phyloP scores from a whole-genome alignment of 2,329 filamentous ascomycete species.

The Lecanicillium sp. region DNA sequence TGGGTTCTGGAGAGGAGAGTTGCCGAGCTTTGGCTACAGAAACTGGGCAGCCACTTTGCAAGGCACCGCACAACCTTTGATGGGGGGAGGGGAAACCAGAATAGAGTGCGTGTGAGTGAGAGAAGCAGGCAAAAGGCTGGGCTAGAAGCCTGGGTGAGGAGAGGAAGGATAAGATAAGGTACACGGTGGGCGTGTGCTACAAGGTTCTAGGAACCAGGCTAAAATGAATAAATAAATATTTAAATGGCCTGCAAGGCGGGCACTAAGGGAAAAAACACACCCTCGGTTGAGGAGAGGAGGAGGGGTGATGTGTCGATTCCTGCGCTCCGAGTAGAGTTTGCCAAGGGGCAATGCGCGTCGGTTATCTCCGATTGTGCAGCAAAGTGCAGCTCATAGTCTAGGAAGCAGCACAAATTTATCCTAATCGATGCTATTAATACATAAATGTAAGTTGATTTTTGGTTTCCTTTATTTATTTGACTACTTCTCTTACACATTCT shows the following conservation, averaged over 20 bases:
- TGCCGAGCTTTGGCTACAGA: not conserved
- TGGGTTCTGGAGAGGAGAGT: not conserved
- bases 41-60: not conserved
- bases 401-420: not conserved
- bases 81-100: not conserved
- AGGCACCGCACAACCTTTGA: not conserved
- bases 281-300: conserved; percentile 3
- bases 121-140: not conserved
- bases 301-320: not conserved
- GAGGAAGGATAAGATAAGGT: not conserved
- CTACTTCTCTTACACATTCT: not conserved
- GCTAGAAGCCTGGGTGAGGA: not conserved
- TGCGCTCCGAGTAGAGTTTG: conserved; percentile 10
- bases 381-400: not conserved
- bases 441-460: not conserved
- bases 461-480: not conserved
- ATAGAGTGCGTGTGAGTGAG: not conserved
- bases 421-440: not conserved
- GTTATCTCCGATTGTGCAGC: conserved; percentile 10
- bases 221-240: not conserved
- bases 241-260: not conserved
- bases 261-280: not conserved
- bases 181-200: not conserved
- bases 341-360: conserved; percentile 3
- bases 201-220: not conserved